Percentiles rank a stretch among this genome's conserved stretches.
These are phyloP conservation scores for Syzygium aqueum DNA, from an alignment of 345 rosid species.

Conservation along the genomic window DNA sequence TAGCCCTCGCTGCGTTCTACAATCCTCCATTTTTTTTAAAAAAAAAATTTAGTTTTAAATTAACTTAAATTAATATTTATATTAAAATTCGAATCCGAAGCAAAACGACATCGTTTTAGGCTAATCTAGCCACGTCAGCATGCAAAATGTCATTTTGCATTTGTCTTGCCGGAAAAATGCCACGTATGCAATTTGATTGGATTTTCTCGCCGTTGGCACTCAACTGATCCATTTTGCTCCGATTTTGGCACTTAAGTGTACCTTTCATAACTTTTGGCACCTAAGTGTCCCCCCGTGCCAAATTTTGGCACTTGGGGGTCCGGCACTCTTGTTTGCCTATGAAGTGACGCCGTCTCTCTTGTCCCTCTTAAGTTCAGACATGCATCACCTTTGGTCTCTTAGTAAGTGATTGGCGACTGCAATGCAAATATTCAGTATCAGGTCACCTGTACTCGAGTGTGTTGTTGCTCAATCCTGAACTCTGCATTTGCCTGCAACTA, in stretches of 20 bases:
- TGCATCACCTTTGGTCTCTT: background rate
- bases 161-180: rapidly evolving
- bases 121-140: rapidly evolving
- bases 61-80: no score
- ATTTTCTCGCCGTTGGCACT: no score
- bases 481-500: background rate
- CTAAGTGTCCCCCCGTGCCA: no score
- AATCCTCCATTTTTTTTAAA: no score
- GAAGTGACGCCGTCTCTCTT: background rate
- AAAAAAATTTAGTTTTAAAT: no score
- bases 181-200: rapidly evolving
- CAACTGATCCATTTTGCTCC: no score
- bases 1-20: no score
- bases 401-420: background rate
- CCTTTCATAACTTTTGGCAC: rapidly evolving
- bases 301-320: no score
- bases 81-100: no score
- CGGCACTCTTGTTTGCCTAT: background rate
- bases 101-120: rapidly evolving
- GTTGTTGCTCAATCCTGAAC: background rate
- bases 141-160: no score
- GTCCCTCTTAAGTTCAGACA: background rate
- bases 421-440: background rate
- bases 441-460: no score
- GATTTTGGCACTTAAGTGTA: rapidly evolving